These are phyloP conservation scores for Termitomyces eurrhizus DNA, from an alignment of 768 basidiomycete genomes.

Conservation along the genomic window DNA sequence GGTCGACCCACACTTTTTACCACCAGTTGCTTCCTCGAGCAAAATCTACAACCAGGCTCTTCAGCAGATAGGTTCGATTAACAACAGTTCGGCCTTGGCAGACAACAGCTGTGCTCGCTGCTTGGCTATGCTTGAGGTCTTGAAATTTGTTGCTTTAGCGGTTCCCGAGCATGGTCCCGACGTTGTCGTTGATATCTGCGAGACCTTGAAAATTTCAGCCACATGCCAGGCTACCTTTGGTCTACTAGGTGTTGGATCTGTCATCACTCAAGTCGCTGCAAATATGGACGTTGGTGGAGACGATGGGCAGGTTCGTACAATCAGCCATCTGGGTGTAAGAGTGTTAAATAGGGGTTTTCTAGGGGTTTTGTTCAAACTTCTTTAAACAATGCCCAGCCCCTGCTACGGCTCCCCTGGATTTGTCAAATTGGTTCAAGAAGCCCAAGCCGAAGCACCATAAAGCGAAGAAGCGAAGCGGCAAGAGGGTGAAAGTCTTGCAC, in stretches of 20 bases:
- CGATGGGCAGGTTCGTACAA: constrained; percentile 58
- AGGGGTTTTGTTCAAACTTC: constrained; percentile 61
- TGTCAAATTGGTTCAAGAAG: constrained; percentile 70
- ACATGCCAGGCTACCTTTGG: constrained; percentile 49
- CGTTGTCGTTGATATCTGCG: constrained; percentile 57
- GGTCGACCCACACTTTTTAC: constrained; percentile 61
- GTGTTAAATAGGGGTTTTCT: not conserved
- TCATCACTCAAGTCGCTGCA: constrained; percentile 68
- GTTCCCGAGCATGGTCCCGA: constrained; percentile 57
- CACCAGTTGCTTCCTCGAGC: constrained; percentile 46
- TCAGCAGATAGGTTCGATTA: constrained; percentile 53
- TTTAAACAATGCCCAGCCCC: constrained; percentile 53
- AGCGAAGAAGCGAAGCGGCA: constrained; percentile 54
- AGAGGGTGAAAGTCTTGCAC: constrained; percentile 69
- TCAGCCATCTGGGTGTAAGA: not conserved
- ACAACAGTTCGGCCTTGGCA: constrained; percentile 48
- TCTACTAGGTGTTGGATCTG: constrained; percentile 45
- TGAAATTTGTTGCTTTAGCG: constrained; percentile 63
- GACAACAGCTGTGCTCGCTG: constrained; percentile 56
- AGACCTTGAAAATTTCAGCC: constrained; percentile 49
- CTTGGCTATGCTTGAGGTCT: constrained; percentile 54
- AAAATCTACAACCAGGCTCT: constrained; percentile 49
- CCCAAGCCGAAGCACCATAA: constrained; percentile 70
- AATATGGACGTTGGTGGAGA: constrained; percentile 69
- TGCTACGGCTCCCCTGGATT: constrained; percentile 54